Percentiles rank a stretch among this genome's conserved stretches.
Evolutionary conservation across 768 basidiomycete species (phyloP).

Genomic region (Auricularia sp.): DNA sequence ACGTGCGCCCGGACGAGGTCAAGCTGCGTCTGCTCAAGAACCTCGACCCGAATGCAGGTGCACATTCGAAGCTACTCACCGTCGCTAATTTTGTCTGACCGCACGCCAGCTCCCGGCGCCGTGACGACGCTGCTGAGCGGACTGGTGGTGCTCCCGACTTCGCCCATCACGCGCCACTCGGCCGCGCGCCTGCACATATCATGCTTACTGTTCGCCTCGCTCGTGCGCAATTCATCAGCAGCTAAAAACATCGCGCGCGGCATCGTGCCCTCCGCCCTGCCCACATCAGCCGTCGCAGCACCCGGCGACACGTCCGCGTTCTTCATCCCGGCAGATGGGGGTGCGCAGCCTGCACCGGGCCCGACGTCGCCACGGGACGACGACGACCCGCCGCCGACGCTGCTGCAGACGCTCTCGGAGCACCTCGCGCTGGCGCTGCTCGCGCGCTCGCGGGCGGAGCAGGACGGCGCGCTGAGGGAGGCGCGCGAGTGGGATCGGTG

Average conservation of each 20-base stretch:
- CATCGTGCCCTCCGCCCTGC: slow-evolving; percentile 38
- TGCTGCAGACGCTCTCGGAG: slow-evolving; percentile 81
- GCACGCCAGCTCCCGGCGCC: slow-evolving; percentile 33
- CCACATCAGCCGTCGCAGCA: slow-evolving; percentile 24
- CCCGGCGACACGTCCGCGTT: slow-evolving; percentile 32
- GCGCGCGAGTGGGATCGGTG: slow-evolving; percentile 84
- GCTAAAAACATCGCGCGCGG: slow-evolving; percentile 55
- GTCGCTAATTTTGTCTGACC: not conserved
- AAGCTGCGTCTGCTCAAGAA: slow-evolving; percentile 61
- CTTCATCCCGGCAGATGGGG: slow-evolving; percentile 67
- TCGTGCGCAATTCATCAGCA: slow-evolving; percentile 56
- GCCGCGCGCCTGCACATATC: slow-evolving; percentile 65
- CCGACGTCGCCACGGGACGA: slow-evolving; percentile 32
- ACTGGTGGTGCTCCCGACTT: slow-evolving; percentile 52
- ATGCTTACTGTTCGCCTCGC: slow-evolving; percentile 67
- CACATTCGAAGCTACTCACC: slow-evolving; percentile 1
- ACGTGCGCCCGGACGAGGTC: slow-evolving; percentile 65
- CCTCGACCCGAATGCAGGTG: slow-evolving; percentile 45
- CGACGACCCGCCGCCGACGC: slow-evolving; percentile 40
- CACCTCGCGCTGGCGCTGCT: slow-evolving; percentile 82
- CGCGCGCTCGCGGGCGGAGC: slow-evolving; percentile 56
- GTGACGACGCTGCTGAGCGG: slow-evolving; percentile 50
- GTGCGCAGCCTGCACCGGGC: slow-evolving; percentile 17
- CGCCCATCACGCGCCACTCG: slow-evolving; percentile 46
- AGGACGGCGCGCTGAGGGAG: slow-evolving; percentile 50